These are phyloP conservation scores for Xylariaceae sp. DNA, from an alignment of 2,329 filamentous ascomycete genomes.

Conservation along the genomic window DNA sequence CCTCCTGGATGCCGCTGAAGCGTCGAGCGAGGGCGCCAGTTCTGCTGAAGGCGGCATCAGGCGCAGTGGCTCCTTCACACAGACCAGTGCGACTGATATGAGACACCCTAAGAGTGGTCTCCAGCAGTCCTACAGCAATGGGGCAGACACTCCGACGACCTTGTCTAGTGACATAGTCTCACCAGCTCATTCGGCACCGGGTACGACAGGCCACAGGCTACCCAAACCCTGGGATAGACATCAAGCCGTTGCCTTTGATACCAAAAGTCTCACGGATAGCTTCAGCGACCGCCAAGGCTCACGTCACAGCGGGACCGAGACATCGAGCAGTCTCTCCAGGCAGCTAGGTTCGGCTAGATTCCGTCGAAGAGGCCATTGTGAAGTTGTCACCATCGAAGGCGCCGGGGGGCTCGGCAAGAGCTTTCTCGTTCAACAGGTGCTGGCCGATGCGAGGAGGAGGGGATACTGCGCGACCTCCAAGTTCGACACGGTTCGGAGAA, in stretches of 20 bases:
- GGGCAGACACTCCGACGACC: slow-evolving; percentile 18
- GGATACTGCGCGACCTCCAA: slow-evolving; percentile 61
- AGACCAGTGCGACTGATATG: slow-evolving; percentile 34
- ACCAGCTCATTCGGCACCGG: slow-evolving; percentile 34
- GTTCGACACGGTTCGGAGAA: slow-evolving; percentile 54
- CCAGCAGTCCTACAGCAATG: slow-evolving; percentile 30
- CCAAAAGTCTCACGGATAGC: slow-evolving; percentile 38
- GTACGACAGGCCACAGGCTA: slow-evolving; percentile 22
- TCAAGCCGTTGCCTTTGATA: slow-evolving; percentile 42
- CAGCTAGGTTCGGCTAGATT: slow-evolving; percentile 52
- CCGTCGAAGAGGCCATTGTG: slow-evolving; percentile 53
- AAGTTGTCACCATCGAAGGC: slow-evolving; percentile 55
- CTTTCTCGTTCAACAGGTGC: slow-evolving; percentile 54
- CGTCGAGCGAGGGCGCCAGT: slow-evolving; percentile 53
- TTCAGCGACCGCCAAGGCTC: slow-evolving; percentile 33
- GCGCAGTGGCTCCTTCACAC: slow-evolving; percentile 41
- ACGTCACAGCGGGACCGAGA: slow-evolving; percentile 37
- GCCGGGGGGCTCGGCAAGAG: slow-evolving; percentile 59
- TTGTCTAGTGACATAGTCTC: slow-evolving; percentile 39
- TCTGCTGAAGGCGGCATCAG: slow-evolving; percentile 46
- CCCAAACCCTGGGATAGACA: slow-evolving; percentile 45
- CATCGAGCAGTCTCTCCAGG: slow-evolving; percentile 42
- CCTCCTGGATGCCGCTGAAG: slow-evolving; percentile 38
- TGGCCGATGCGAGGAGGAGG: slow-evolving; percentile 51
- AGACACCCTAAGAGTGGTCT: slow-evolving; percentile 30